Base-by-base conservation (phyloP, 495 filamentous ascomycete genomes). In the Hypoxylon crocopeplum region DNA sequence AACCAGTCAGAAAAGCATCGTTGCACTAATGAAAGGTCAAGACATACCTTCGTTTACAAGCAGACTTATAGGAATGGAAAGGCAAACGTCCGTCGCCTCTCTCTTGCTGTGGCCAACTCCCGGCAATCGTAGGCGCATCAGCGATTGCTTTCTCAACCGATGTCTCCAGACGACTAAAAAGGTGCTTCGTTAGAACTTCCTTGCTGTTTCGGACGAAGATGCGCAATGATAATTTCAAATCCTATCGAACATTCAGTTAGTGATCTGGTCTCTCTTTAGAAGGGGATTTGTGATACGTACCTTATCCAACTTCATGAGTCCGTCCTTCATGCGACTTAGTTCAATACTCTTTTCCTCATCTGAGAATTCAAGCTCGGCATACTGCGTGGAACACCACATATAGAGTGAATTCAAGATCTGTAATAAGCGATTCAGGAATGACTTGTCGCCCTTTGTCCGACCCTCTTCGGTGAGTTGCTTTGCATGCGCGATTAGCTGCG, bases 61-160 rank as follows among this genome's bases (percentile, higher is more conserved):
- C 74, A 24, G 84, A 84, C 62, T 80, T 82, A 48, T 86, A 88
- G 0, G 85, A 86, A 2, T 58, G 11, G 68, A 70, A 87, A 39
- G 62, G 48, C 16, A 80, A 59, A n/a, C 82, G 84, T 19, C 81
- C 80, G 5, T 72, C 71, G 36, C 55, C 60, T 22, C 70, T 68
- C 42, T 75, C 70, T 36, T 70, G 67, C n/a, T 56, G 54, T 11
- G 76, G 75, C 85, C 83, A 87, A 12, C 69, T 42, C 6, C 60
- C 59, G 17, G 72, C 73, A 24, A 74, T 79, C 7, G 46, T 8
- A 24, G 56, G 60, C 20, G 75, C 71, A 36, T 67, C 55, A 25
- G 46, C 48, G 8, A 64, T 42, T 19, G 76, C 75, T 20, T 48
- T 62, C 56, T 67, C 48, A 24, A 62, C 39, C 36, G 59, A n/a